Evolutionary conservation across 495 filamentous ascomycete genomes (phyloP).

Genomic region (Neurospora sp.): DNA sequence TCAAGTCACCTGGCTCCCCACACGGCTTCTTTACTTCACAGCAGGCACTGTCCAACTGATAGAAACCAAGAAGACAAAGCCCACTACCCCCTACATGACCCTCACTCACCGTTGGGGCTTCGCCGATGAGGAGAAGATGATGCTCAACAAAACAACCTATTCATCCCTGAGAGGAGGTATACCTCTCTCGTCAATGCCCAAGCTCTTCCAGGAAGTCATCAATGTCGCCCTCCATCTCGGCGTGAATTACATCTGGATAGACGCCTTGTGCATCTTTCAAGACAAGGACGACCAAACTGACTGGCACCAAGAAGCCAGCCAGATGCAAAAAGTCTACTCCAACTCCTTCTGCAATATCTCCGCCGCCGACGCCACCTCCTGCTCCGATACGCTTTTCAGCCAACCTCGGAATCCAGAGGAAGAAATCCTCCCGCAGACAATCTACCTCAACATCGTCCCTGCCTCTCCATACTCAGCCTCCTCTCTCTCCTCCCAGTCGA

Average conservation of each 20-base stretch:
- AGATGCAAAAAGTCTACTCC: slow-evolving; percentile 1
- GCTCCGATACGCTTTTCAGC: neutral
- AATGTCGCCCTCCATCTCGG: neutral
- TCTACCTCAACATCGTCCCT: neutral
- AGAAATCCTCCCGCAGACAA: neutral
- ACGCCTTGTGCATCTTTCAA: slow-evolving; percentile 7
- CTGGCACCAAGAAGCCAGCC: neutral
- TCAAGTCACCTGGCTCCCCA: neutral
- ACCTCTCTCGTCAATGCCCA: neutral
- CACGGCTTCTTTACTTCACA: neutral
- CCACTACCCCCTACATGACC: neutral
- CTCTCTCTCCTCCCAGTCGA: neutral
- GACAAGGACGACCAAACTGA: neutral
- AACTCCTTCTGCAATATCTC: slow-evolving; percentile 3
- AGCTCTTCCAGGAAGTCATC: slow-evolving; percentile 1
- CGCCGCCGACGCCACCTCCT: neutral
- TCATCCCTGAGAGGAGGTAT: neutral
- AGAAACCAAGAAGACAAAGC: neutral
- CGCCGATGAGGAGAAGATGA: neutral
- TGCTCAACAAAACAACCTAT: neutral
- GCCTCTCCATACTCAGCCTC: too few species aligned
- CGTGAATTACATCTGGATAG: slow-evolving; percentile 18
- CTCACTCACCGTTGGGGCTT: slow-evolving; percentile 1
- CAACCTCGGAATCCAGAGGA: neutral
- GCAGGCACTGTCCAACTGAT: neutral